Base-by-base conservation (phyloP, 345 rosid species). In the Citropsis articulata region DNA sequence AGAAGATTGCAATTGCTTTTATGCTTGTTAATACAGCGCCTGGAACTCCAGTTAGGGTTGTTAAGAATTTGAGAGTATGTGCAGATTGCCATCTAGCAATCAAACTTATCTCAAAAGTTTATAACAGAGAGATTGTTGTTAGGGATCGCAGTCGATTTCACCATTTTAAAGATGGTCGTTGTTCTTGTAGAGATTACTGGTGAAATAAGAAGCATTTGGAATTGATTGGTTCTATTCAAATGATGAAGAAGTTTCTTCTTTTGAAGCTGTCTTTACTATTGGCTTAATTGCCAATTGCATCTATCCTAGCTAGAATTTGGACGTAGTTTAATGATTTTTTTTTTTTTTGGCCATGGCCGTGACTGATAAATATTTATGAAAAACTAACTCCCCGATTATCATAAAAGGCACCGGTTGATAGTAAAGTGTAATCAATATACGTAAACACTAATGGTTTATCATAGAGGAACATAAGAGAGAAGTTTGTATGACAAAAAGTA, bases 141-240 rank as follows among this genome's bases (percentile, higher is more conserved):
- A 89, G 98, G 81, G 97, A 93, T 77, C 82, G 85, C 21, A 94
- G 98, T 55, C 78, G 95, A 72, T 94, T 91, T 89, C 97, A 94
- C 81, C 97, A 91, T 86, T 93, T 92, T 71, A 89, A 73, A 84
- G 81, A 85, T 33, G 97, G 96, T 30, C 73, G 73, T 77, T 91
- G 98, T 83, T 86, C 92, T 72, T 94, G 94, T 33, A 82, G 73
- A 83, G 95, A 90, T 77, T 91, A 87, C 85, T 90, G 92, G 95
- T 91, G 77, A 85, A 56, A 22, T 62, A 4, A 36, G 65, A 53
- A 35, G 79, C 56, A 64, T 30, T 48, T 65, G 63, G 24, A 14
- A 42, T 31, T 30, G 60, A 75, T 73, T 61, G 36, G 30, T 40
- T 60, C 10, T 25, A 33, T 27, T 62, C 76, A 36, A 59, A 25